Percentiles rank a stretch among this genome's conserved stretches.
phyloP scores from a whole-genome alignment of 2,329 filamentous ascomycete genomes.

The Cercospora zeina region DNA sequence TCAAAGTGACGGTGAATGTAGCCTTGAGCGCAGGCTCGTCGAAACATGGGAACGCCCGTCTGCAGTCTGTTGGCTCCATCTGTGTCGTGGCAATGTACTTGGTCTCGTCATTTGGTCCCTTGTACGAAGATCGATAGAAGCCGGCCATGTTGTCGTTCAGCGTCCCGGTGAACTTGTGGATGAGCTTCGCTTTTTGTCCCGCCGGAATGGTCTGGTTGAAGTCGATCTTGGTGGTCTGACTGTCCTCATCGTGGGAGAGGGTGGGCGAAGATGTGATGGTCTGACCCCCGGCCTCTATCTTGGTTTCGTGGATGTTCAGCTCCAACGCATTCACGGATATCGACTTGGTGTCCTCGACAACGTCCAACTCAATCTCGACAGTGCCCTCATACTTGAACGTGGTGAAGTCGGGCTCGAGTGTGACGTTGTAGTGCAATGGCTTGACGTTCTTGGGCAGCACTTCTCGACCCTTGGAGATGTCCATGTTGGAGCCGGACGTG shows the following conservation, averaged over 20 bases:
- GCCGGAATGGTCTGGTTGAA: constrained; percentile 72
- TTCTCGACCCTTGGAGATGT: constrained; percentile 69
- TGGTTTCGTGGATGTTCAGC: constrained; percentile 75
- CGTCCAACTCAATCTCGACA: constrained; percentile 84
- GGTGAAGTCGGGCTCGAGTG: constrained; percentile 85
- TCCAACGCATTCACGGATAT: constrained; percentile 87
- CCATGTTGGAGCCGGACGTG: constrained; percentile 57
- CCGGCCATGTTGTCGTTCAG: constrained; percentile 96
- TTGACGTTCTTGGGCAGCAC: constrained; percentile 89
- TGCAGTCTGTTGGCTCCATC: constrained; percentile 94
- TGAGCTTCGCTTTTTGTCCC: constrained; percentile 74
- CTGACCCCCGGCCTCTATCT: constrained; percentile 62
- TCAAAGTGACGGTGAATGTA: constrained; percentile 83
- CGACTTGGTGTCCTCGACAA: constrained; percentile 77
- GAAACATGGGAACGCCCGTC: constrained; percentile 92
- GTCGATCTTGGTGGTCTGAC: constrained; percentile 77
- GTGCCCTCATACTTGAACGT: constrained; percentile 84
- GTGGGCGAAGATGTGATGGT: constrained; percentile 63
- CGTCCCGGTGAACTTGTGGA: constrained; percentile 73
- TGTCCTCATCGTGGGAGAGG: constrained; percentile 72
- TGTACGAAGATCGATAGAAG: constrained; percentile 95
- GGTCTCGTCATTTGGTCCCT: constrained; percentile 73
- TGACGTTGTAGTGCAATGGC: constrained; percentile 87
- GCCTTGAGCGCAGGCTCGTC: constrained; percentile 95
- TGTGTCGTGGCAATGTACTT: constrained; percentile 87